Conservation (phyloP, 1,139 yeast genomes). For the Geotrichum bryndzae region DNA sequence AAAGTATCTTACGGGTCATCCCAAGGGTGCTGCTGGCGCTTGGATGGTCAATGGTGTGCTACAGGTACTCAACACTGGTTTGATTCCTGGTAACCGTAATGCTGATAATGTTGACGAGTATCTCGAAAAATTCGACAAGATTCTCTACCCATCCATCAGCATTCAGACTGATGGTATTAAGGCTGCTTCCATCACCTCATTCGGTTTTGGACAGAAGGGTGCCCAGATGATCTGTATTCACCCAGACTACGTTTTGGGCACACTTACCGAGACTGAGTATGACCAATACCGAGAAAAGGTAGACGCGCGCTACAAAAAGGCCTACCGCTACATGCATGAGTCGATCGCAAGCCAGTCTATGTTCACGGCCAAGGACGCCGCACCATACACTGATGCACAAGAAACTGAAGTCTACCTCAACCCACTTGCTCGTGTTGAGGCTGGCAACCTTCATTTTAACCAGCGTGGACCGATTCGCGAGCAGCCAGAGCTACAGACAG, state of each 20-base stretch:
- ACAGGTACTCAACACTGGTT: conserved; percentile 85
- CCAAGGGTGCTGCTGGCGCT: conserved; percentile 99
- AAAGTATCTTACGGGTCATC: conserved; percentile 98
- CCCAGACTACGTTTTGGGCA: conserved; percentile 87
- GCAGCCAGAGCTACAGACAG: conserved; percentile 39
- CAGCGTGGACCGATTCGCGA: conserved; percentile 20
- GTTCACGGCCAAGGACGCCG: conserved; percentile 87
- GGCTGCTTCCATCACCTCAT: conserved; percentile 94
- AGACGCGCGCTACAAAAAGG: conserved; percentile 72
- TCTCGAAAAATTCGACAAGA: conserved; percentile 77
- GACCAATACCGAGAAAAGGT: conserved; percentile 67
- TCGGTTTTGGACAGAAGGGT: conserved; percentile 99
- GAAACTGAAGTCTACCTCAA: conserved; percentile 89
- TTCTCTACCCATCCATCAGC: conserved; percentile 89
- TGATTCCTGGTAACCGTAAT: conserved; percentile 98
- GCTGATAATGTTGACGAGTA: conserved; percentile 90
- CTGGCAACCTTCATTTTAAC: conserved; percentile 35
- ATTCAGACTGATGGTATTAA: conserved; percentile 94
- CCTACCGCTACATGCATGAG: conserved; percentile 94
- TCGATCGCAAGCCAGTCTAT: conserved; percentile 86
- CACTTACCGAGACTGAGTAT: conserved; percentile 65
- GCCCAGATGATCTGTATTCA: conserved; percentile 90
- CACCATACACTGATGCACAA: conserved; percentile 85
- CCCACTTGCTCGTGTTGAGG: conserved; percentile 80
- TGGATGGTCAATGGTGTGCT: conserved; percentile 99